Percentiles rank a stretch among this genome's conserved stretches.
These are phyloP conservation scores for Penicillium malachiteum DNA, from an alignment of 495 filamentous ascomycete genomes.

Conservation along the genomic window DNA sequence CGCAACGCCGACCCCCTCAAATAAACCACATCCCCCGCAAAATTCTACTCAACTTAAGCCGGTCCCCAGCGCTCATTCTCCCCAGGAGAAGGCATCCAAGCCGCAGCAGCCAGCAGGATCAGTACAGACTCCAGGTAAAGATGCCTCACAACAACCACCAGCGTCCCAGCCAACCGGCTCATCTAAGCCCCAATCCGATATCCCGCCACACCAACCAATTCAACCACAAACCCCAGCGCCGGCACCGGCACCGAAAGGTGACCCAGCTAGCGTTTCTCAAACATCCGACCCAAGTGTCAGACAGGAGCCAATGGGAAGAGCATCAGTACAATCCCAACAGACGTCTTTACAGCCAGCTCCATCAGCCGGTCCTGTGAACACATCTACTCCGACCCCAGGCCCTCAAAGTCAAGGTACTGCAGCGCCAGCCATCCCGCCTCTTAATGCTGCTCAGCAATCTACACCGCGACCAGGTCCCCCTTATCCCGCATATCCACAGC, in stretches of 20 bases:
- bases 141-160: constrained; percentile 7
- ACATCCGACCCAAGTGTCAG: constrained; percentile 27
- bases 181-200: constrained; percentile 28
- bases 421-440: constrained; percentile 17
- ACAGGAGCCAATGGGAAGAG: constrained; percentile 28
- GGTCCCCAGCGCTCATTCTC: neutral
- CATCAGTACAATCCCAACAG: constrained; percentile 8
- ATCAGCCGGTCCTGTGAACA: constrained; percentile 23
- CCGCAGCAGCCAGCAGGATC: constrained; percentile 14
- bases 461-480: constrained; percentile 30
- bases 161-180: constrained; percentile 24
- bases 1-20: constrained; percentile 25
- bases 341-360: constrained; percentile 18
- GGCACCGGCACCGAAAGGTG: constrained; percentile 10
- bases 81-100: constrained; percentile 14
- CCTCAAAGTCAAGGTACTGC: constrained; percentile 24
- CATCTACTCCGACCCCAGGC: constrained; percentile 9
- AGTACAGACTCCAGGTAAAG: no score
- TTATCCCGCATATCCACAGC: constrained; percentile 32
- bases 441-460: constrained; percentile 16
- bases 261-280: constrained; percentile 11
- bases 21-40: constrained; percentile 7
- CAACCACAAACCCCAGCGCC: constrained; percentile 23
- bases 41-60: neutral
- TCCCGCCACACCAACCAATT: constrained; percentile 27